Conservation (phyloP, 768 basidiomycete genomes). For the Strobilomyces confusus region DNA sequence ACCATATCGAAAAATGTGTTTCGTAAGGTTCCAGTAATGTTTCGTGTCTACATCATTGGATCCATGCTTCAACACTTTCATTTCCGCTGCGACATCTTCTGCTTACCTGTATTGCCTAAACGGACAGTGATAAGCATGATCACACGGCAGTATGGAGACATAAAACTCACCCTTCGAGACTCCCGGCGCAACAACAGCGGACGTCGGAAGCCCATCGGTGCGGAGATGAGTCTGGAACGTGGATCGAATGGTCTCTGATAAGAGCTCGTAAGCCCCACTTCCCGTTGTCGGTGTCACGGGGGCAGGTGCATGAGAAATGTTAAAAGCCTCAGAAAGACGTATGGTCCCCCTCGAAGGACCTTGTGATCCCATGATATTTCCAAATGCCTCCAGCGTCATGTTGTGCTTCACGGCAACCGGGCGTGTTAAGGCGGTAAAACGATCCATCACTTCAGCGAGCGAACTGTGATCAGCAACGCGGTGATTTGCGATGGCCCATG, state of each 20-base stretch:
- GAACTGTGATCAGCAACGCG: constrained; percentile 34
- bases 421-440: constrained; percentile 5
- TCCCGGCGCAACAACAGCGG: constrained; percentile 37
- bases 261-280: constrained; percentile 36
- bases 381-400: constrained; percentile 40
- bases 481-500: constrained; percentile 34
- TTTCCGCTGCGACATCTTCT: constrained; percentile 15
- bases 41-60: constrained; percentile 35
- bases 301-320: constrained; percentile 35
- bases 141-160: background rate
- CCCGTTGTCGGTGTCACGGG: constrained; percentile 39
- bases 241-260: constrained; percentile 43
- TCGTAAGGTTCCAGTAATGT: constrained; percentile 43
- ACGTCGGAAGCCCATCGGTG: constrained; percentile 19
- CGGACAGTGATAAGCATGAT: constrained; percentile 1
- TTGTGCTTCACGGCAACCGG: constrained; percentile 34
- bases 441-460: constrained; percentile 6
- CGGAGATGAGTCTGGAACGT: constrained; percentile 32
- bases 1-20: constrained; percentile 45
- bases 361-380: constrained; percentile 23
- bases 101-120: constrained; percentile 24
- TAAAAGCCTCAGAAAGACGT: constrained; percentile 35
- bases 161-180: constrained; percentile 16
- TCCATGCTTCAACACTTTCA: constrained; percentile 16
- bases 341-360: constrained; percentile 34